Evolutionary conservation across 257 asterid species (phyloP).

Genomic region (Penstemon davidsonii): DNA sequence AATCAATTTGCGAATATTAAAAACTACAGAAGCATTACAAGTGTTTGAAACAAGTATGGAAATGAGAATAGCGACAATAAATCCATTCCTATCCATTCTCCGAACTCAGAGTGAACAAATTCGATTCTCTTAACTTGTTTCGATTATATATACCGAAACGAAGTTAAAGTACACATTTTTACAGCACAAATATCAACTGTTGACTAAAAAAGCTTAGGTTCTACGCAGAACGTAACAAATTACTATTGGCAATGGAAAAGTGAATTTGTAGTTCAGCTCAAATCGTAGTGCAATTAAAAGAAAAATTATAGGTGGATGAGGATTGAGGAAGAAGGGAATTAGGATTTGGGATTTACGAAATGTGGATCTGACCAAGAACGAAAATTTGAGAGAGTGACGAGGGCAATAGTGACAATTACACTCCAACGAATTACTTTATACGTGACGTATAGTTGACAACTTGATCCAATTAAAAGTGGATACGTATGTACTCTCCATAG

Average conservation of each 20-base stretch:
- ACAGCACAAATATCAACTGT: slow-evolving; percentile 21
- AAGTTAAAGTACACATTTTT: slow-evolving; percentile 30
- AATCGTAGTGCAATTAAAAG: not conserved
- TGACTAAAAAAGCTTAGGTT: slow-evolving; percentile 21
- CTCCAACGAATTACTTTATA: not conserved
- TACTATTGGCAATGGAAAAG: not conserved
- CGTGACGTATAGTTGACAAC: slow-evolving; percentile 2
- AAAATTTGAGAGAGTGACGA: slow-evolving; percentile 24
- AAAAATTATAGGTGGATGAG: not conserved
- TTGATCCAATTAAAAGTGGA: slow-evolving; percentile 6
- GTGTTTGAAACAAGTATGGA: slow-evolving; percentile 34
- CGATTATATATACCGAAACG: slow-evolving; percentile 32
- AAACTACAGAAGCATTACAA: slow-evolving; percentile 35
- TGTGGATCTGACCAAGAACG: slow-evolving; percentile 32
- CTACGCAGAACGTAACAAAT: slow-evolving; percentile 20
- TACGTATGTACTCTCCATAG: not conserved
- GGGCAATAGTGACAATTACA: slow-evolving; percentile 33
- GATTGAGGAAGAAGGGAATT: slow-evolving; percentile 9
- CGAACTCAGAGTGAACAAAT: not conserved
- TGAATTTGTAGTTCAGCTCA: not conserved
- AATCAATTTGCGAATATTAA: slow-evolving; percentile 33
- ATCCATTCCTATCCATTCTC: slow-evolving; percentile 36
- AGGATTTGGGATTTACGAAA: slow-evolving; percentile 39
- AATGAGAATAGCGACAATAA: slow-evolving; percentile 28
- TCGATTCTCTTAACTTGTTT: slow-evolving; percentile 18